Evolutionary conservation across 2,329 filamentous ascomycete genomes (phyloP), one percentile per base, ranked within the genome.

Genomic region (Neurospora sp.): DNA sequence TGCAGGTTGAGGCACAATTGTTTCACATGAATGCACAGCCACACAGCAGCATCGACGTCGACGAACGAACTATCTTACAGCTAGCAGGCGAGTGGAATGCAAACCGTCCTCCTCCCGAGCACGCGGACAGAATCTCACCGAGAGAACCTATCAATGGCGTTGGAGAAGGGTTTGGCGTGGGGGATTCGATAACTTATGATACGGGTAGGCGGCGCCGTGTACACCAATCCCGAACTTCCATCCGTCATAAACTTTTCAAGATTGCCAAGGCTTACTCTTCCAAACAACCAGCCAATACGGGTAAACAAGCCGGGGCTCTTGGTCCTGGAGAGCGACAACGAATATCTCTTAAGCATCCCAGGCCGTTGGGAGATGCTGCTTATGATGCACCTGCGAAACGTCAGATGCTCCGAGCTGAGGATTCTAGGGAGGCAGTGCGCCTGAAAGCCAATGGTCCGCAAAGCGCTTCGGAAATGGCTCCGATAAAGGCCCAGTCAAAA

Each of bases 51-150:
- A 83, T 90, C 62, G 82, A 89, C 28, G 88, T 93, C 5, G 89
- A 94, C 74, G 89, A 92, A 74, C 81, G 82, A 38, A 84, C 83
- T 28, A 87, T 89, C 36, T 78, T 83, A 8, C 78, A 69, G 75
- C 80, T 37, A 36, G 23, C 8, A n/a, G 23, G 52, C 52, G 6
- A 62, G 28, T 28, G 8, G 8, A 2, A 8, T 36, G 28, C 52
- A 62, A 62, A 33, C 3, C 52, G 6, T 2, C 17, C 52, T 62
- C 52, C 23, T n/a, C 28, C 4, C 15, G 28, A 36, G 6, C 3
- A 62, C 28, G 52, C 52, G 23, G 12, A 15, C 52, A 17, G 15
- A 33, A 62, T 17, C 6, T n/a, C 52, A 36, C 52, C 28, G 23
- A 15, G 4, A 8, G 52, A 62, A 17, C 23, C 52, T 17, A 10